Percentiles rank a stretch among this genome's conserved stretches.
These are phyloP conservation scores for Boletus subluridellus DNA, from an alignment of 1,284 basidiomycete genomes.

Conservation along the genomic window DNA sequence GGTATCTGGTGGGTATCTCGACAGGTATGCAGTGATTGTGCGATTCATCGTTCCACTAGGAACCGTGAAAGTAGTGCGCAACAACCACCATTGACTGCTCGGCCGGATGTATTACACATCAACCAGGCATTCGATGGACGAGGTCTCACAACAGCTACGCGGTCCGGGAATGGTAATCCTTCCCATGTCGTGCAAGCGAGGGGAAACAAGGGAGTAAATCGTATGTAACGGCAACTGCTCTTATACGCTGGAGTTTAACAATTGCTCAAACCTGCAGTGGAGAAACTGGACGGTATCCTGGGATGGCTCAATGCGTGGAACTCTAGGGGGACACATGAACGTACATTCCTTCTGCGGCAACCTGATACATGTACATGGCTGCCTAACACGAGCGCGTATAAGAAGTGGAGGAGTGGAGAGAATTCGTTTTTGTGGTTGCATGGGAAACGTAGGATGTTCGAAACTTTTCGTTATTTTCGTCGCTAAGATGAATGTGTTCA, in stretches of 20 bases:
- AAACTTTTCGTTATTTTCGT: background rate
- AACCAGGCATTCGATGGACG: background rate
- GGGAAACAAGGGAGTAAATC: background rate
- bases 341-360: slow-evolving; percentile 3
- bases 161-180: too few species aligned
- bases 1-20: background rate
- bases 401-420: slow-evolving; percentile 7
- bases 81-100: background rate
- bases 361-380: slow-evolving; percentile 17
- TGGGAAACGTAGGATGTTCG: slow-evolving; percentile 7
- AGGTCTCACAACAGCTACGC: background rate
- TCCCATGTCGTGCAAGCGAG: background rate
- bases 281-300: background rate
- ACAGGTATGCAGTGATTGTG: background rate
- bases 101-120: background rate
- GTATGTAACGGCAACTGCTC: background rate
- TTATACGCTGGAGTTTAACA: too few species aligned
- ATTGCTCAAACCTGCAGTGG: background rate
- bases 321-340: slow-evolving; percentile 2
- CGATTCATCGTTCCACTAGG: background rate
- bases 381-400: background rate
- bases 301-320: slow-evolving; percentile 3
- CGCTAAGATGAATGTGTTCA: background rate
- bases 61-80: background rate
- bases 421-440: slow-evolving; percentile 18